A percentile compares a stretch with the other conserved stretches of the same genome.
These are phyloP conservation scores for Saprolegnia parasitica DNA, from an alignment of 352 stramenopile species.

Conservation along the genomic window DNA sequence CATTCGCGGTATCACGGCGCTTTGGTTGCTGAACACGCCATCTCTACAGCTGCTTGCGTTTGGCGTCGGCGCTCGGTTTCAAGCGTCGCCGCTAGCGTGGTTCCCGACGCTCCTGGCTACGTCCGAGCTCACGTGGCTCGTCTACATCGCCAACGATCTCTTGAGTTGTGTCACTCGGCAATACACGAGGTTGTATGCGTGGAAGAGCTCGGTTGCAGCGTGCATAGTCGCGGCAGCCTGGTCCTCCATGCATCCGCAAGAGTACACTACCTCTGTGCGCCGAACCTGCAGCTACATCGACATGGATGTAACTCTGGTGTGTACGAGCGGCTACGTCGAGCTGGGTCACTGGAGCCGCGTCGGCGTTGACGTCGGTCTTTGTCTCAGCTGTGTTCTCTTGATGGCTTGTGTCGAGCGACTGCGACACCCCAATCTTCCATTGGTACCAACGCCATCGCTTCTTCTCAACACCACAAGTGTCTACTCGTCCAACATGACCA, in stretches of 20 bases:
- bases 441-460: not conserved
- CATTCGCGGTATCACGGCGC: not conserved
- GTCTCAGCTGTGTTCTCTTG: not conserved
- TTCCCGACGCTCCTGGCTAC: not conserved
- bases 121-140: slow-evolving; percentile 10
- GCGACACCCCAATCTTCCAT: not conserved
- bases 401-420: not conserved
- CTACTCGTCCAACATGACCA: not conserved
- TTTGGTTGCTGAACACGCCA: slow-evolving; percentile 12
- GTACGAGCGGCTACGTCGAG: slow-evolving; percentile 10
- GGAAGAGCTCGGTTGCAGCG: slow-evolving; percentile 5
- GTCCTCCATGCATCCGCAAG: not conserved
- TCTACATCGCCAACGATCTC: slow-evolving; percentile 8
- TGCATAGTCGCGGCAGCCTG: not conserved
- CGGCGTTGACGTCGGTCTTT: not conserved
- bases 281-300: slow-evolving; percentile 37
- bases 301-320: slow-evolving; percentile 31
- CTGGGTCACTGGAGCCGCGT: slow-evolving; percentile 1
- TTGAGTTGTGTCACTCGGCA: slow-evolving; percentile 4
- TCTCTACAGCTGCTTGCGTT: not conserved
- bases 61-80: not conserved
- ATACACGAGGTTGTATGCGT: slow-evolving; percentile 2
- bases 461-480: not conserved
- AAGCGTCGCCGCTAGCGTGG: not conserved
- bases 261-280: not conserved